Base-by-base conservation (phyloP, 139 green algal species). In the Chlorella vulgaris region DNA sequence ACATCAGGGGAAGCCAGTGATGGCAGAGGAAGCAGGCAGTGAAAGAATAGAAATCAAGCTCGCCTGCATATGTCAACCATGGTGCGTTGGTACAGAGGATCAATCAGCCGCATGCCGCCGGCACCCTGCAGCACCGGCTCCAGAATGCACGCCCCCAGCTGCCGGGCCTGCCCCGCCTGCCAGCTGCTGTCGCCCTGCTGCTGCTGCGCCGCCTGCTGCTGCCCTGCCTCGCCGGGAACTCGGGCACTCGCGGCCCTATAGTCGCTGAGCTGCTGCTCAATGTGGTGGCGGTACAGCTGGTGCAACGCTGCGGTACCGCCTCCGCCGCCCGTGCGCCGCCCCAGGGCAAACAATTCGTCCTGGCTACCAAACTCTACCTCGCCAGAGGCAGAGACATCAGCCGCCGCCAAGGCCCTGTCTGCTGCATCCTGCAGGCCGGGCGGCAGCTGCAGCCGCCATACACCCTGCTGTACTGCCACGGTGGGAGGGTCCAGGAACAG, bases 31-130 rank as follows among this genome's bases (percentile, higher is more conserved):
- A 29, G 69, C 38, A 42, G 42, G 69, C 69, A 40, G 43, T n/a
- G 43, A 78, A 29, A 24, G 22, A 43, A 6, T 42, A 42, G 43
- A 7, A 19, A 15, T 50, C 26, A n/a, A 42, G 22, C 68, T 60
- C 28, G 43, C 79, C 73, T 83, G 80, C 92, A 96, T 6, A 85
- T 86, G 81, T 91, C 66, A 28, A 86, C 92, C 67, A 98, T 65
- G 8, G 83, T 74, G 1, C 88, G 66, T 88, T 99, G 96, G 85
- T 95, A 99, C 19, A 92, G 81, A 0, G 96, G 96, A 83, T 99
- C 96, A 21, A 98, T 83, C 43, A 98, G 67, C 43, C 93, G 78
- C 97, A 99, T 99, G 63, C 97, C 96, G 0, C 96, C 96, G 18
- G 96, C 95, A 4, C 94, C 96, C 87, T 98, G 94, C 76, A 98